phyloP scores from a whole-genome alignment of 768 basidiomycete species.

The Tylopilus intermedius region DNA sequence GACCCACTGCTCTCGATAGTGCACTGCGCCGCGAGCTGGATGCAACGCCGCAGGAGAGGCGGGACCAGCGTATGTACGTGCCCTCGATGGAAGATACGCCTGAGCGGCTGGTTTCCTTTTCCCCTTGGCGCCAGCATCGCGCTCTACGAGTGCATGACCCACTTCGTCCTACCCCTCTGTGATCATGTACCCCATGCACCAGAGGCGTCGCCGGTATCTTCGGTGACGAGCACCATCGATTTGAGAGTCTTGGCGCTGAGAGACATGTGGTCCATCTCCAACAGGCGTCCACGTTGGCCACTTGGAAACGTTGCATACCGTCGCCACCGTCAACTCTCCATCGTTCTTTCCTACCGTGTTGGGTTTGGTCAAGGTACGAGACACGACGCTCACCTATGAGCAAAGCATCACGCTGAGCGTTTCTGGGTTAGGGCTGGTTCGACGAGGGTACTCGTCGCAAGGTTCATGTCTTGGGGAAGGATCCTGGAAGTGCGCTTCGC shows the following conservation, averaged over 20 bases:
- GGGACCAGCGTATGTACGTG: slow-evolving; percentile 68
- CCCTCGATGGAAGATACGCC: background rate
- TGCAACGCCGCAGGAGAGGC: slow-evolving; percentile 45
- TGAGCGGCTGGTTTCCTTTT: background rate
- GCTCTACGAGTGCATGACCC: slow-evolving; percentile 62
- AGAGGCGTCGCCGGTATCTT: slow-evolving; percentile 53
- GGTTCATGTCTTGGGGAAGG: slow-evolving; percentile 66
- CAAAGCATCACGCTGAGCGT: background rate
- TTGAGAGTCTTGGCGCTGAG: slow-evolving; percentile 56
- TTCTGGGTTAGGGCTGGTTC: slow-evolving; percentile 58
- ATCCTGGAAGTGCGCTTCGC: slow-evolving; percentile 49
- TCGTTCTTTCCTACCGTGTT: slow-evolving; percentile 79
- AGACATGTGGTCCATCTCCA: slow-evolving; percentile 75
- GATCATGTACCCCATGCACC: slow-evolving; percentile 51
- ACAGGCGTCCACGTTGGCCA: slow-evolving; percentile 69
- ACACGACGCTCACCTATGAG: too few relatives aligned
- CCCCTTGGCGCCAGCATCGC: slow-evolving; percentile 41
- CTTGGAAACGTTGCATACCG: slow-evolving; percentile 67
- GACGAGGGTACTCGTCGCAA: slow-evolving; percentile 75
- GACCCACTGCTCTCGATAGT: slow-evolving; percentile 51
- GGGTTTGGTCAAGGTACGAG: slow-evolving; percentile 71
- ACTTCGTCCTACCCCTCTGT: slow-evolving; percentile 63
- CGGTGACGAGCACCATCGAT: slow-evolving; percentile 67
- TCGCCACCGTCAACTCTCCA: slow-evolving; percentile 74
- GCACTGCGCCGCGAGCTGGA: slow-evolving; percentile 58